Conservation (phyloP, 1,284 basidiomycete genomes). For the Leccinum subfulvum region DNA sequence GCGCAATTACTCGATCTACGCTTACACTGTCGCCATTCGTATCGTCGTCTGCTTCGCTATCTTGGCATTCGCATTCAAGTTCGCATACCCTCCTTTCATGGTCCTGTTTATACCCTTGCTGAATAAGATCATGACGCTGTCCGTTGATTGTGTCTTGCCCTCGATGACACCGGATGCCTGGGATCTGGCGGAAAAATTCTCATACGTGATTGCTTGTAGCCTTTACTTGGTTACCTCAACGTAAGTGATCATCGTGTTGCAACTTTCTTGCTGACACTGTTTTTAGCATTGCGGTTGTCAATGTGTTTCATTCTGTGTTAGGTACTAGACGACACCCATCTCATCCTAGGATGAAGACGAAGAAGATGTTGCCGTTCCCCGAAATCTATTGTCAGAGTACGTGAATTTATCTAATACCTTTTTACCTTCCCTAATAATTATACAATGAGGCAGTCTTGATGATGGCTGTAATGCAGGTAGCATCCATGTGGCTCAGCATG, state of each 20-base stretch:
- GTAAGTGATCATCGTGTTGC: conserved; percentile 42
- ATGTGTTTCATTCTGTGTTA: too few species aligned
- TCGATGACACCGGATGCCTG: conserved; percentile 91
- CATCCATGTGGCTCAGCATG: too few species aligned
- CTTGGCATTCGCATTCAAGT: conserved; percentile 93
- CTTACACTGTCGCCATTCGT: conserved; percentile 91
- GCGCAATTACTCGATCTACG: conserved; percentile 83
- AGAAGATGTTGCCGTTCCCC: too few species aligned
- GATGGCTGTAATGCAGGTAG: too few species aligned
- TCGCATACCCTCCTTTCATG: conserved; percentile 99
- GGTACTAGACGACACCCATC: too few species aligned
- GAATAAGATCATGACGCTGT: conserved; percentile 42
- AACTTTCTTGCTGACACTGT: conserved; percentile 14
- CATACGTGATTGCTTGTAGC: too few species aligned
- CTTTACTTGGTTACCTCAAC: conserved; percentile 65
- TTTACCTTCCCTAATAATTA: too few species aligned
- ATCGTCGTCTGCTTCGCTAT: conserved; percentile 97
- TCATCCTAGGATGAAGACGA: too few species aligned
- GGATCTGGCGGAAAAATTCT: conserved; percentile 29
- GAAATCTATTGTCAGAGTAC: too few species aligned
- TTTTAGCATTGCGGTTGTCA: conserved; percentile 36
- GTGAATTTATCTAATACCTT: too few species aligned
- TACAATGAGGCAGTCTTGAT: too few species aligned
- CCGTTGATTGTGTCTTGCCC: not conserved
- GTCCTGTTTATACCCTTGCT: conserved; percentile 95